These are phyloP conservation scores for Corniculantispora saksenae DNA, from an alignment of 2,329 filamentous ascomycete species.

Conservation along the genomic window DNA sequence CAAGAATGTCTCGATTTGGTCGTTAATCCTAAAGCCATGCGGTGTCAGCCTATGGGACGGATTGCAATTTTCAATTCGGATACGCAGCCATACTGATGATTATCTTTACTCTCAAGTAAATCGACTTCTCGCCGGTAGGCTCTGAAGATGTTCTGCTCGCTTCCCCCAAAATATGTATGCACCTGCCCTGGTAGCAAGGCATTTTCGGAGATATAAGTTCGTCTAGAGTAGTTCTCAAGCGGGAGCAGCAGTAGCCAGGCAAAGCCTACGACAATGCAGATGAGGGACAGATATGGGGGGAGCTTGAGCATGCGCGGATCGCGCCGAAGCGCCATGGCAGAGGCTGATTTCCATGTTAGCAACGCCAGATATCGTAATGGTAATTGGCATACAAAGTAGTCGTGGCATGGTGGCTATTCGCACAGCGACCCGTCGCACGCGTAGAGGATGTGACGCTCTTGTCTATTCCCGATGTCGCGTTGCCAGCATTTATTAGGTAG, in stretches of 20 bases:
- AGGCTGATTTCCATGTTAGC: conserved; percentile 40
- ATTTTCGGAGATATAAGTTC: conserved; percentile 97
- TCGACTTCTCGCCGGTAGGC: conserved; percentile 86
- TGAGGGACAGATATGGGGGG: conserved; percentile 81
- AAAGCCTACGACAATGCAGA: conserved; percentile 83
- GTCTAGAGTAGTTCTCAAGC: conserved; percentile 84
- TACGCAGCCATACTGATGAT: conserved; percentile 49
- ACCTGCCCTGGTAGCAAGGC: conserved; percentile 93
- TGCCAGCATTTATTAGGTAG: neutral
- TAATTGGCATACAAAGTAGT: conserved; percentile 49
- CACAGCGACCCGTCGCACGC: neutral
- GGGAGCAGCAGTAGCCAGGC: conserved; percentile 89
- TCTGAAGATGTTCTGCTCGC: conserved; percentile 91
- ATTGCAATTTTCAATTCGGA: neutral
- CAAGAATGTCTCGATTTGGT: conserved; percentile 74
- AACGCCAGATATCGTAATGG: neutral
- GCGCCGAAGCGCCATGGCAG: conserved; percentile 70
- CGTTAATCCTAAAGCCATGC: conserved; percentile 53
- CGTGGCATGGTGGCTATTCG: conserved; percentile 47
- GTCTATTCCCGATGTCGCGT: neutral
- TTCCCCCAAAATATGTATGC: conserved; percentile 95
- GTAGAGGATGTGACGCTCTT: neutral
- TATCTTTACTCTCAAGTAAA: conserved; percentile 54
- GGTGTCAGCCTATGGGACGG: neutral
- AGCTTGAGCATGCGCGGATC: conserved; percentile 81